Conservation (phyloP, 2,329 filamentous ascomycete genomes). For the Fusarium incarnatum region DNA sequence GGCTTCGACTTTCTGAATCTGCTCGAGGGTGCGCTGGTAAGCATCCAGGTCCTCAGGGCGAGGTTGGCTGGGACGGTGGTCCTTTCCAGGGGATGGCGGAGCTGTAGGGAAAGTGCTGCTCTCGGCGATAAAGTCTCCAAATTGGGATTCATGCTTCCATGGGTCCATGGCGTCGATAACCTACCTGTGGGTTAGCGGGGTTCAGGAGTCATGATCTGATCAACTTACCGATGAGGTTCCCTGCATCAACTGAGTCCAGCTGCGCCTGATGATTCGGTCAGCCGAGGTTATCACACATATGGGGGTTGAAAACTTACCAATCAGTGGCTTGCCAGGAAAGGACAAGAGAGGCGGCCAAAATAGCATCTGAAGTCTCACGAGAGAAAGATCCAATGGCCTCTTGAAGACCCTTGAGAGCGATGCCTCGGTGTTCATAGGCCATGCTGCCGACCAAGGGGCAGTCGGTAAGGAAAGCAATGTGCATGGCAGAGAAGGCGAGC, state of each 20-base stretch:
- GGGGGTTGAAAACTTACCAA: constrained; percentile 72
- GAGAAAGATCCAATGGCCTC: constrained; percentile 89
- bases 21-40: constrained; percentile 73
- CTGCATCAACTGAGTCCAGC: constrained; percentile 93
- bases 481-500: constrained; percentile 92
- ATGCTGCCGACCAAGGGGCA: constrained; percentile 88
- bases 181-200: constrained; percentile 56
- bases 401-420: constrained; percentile 87
- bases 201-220: neutral
- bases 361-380: constrained; percentile 86
- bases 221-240: constrained; percentile 84
- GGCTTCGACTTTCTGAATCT: constrained; percentile 75
- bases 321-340: constrained; percentile 97
- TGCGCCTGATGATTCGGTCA: constrained; percentile 72
- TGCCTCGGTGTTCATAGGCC: constrained; percentile 87
- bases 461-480: constrained; percentile 89
- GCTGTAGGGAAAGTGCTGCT: constrained; percentile 79
- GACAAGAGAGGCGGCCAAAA: constrained; percentile 89
- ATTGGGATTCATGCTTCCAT: constrained; percentile 91
- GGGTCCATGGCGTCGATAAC: constrained; percentile 91
- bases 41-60: constrained; percentile 77
- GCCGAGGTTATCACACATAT: neutral
- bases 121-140: constrained; percentile 83
- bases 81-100: constrained; percentile 70
- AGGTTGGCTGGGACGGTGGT: constrained; percentile 71